Evolutionary conservation across 345 rosid species (phyloP), one percentile per base, ranked within the genome.

Genomic region (Iberis pinnata): DNA sequence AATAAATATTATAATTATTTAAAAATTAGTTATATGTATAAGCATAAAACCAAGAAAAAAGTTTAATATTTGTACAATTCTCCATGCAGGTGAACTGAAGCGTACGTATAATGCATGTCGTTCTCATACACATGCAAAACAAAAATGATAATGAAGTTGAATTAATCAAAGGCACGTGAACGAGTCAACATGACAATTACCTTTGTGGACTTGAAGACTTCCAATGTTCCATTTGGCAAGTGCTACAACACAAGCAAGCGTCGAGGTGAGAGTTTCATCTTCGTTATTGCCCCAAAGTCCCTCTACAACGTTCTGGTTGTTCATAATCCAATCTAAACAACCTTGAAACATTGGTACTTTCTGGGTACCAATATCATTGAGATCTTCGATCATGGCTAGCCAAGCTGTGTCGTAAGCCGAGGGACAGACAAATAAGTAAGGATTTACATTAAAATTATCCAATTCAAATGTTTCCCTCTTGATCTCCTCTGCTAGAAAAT

Each of bases 401-500:
- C 81, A 81, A 14, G 83, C 81, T 0, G 81, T 74, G 57, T 81
- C 81, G 37, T 81, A 81, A 18, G 88, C 75, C 1, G 80, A 78
- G 25, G 75, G 49, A 6, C 71, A 63, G 22, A 78, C 66, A 13
- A 61, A 55, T 1, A 67, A 57, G 50, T 61, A 43, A 0, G 74
- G 64, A 53, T 72, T 15, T 3, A 14, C 10, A 16, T 40, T 50
- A 3, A 19, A 9, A 26, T 38, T 29, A 14, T 18, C 33, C 0
- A 18, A 8, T 8, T 67, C 43, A 51, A 73, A 47, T 18, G 35
- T 58, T 12, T 67, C 65, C 43, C 43, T 55, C 56, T 66, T 77
- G n/a, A 77, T 57, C 53, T 64, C 64, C 6, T 71, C 46, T 20
- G 65, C 70, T 43, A 67, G 32, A 32, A 31, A 46, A 9, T 56